A percentile compares a stretch with the other conserved stretches of the same genome.
Conservation (phyloP, 129 eudicot species). For the Silybum marianum region DNA sequence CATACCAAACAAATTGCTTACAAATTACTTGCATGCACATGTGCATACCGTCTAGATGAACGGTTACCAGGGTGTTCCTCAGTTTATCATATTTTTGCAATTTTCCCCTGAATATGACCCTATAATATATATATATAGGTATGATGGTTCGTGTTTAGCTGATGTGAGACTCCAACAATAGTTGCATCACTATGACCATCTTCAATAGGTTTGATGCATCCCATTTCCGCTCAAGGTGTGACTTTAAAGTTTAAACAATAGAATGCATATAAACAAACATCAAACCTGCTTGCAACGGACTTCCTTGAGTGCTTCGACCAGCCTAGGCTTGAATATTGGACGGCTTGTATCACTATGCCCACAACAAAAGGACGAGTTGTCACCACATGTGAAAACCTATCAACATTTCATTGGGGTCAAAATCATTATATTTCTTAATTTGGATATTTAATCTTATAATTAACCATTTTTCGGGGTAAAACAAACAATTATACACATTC, state of each 20-base stretch:
- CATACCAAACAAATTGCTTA: neutral
- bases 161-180: neutral
- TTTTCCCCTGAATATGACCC: neutral
- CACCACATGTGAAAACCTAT: constrained; percentile 97
- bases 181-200: neutral
- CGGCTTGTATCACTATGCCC: constrained; percentile 84
- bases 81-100: neutral
- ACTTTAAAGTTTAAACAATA: neutral
- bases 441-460: neutral
- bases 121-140: neutral
- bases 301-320: constrained; percentile 73
- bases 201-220: neutral
- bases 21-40: neutral
- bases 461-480: too few relatives aligned
- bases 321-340: constrained; percentile 78
- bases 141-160: neutral
- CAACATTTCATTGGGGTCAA: constrained; percentile 3
- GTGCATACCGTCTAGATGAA: neutral
- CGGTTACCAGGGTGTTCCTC: neutral
- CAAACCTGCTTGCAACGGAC: constrained; percentile 81
- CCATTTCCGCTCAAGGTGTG: neutral
- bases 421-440: neutral
- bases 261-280: neutral
- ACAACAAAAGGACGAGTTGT: constrained; percentile 89
- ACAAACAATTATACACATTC: neutral